Evolutionary conservation across 176 grass and related monocot genomes (phyloP).

Genomic region (Rhynchospora breviuscula): DNA sequence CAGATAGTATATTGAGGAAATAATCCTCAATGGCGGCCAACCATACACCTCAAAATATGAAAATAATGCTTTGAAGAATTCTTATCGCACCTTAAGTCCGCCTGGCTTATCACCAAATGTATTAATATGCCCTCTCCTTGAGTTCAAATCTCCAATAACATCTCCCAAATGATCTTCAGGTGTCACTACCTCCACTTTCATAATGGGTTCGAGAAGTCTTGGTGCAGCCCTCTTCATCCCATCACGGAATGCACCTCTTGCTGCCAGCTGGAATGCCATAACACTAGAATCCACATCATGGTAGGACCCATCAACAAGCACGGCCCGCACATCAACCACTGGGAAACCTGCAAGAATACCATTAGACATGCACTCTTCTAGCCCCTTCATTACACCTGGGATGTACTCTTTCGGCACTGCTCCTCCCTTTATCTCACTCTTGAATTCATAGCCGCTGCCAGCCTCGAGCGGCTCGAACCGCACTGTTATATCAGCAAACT

Average conservation of each 20-base stretch:
- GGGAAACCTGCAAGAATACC: slow-evolving; percentile 93
- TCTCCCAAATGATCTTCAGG: slow-evolving; percentile 98
- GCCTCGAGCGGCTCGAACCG: slow-evolving; percentile 81
- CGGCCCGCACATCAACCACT: slow-evolving; percentile 77
- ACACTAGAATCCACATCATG: slow-evolving; percentile 99
- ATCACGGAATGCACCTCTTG: slow-evolving; percentile 84
- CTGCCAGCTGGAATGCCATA: slow-evolving; percentile 91
- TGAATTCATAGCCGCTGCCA: slow-evolving; percentile 94
- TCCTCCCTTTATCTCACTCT: slow-evolving; percentile 95
- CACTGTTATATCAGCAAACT: slow-evolving; percentile 90
- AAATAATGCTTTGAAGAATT: slow-evolving; percentile 6
- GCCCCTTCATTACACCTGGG: slow-evolving; percentile 89
- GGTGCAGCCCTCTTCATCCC: slow-evolving; percentile 84
- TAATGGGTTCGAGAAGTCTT: slow-evolving; percentile 81
- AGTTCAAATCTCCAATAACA: slow-evolving; percentile 99
- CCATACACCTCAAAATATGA: background rate
- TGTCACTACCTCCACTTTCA: slow-evolving; percentile 94
- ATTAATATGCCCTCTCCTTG: slow-evolving; percentile 92
- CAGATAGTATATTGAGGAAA: background rate
- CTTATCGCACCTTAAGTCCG: slow-evolving; percentile 76
- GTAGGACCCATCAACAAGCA: slow-evolving; percentile 86
- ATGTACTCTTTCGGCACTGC: slow-evolving; percentile 91
- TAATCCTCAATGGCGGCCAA: background rate
- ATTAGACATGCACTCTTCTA: slow-evolving; percentile 88
- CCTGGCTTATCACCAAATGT: slow-evolving; percentile 90